A percentile compares a stretch with the other conserved stretches of the same genome.
These are phyloP conservation scores for Colletotrichum sp. DNA, from an alignment of 2,329 filamentous ascomycete species.

Conservation along the genomic window DNA sequence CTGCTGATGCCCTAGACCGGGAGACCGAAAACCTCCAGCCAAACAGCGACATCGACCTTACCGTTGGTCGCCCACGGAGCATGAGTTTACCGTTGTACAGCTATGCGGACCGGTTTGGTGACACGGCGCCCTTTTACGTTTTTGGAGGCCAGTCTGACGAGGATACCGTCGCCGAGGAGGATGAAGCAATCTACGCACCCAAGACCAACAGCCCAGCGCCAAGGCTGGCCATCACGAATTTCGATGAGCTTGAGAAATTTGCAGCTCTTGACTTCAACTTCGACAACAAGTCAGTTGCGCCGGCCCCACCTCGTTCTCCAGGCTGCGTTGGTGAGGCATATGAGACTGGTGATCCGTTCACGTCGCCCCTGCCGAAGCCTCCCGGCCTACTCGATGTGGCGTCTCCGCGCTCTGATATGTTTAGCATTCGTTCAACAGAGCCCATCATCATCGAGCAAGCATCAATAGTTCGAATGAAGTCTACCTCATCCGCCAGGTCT, in stretches of 20 bases:
- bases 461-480: slow-evolving; percentile 40
- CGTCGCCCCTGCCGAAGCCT: slow-evolving; percentile 17
- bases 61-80: slow-evolving; percentile 47
- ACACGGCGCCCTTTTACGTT: slow-evolving; percentile 52
- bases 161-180: not conserved
- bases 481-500: slow-evolving; percentile 26
- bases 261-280: slow-evolving; percentile 71
- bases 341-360: slow-evolving; percentile 9
- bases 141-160: slow-evolving; percentile 40
- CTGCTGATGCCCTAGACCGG: slow-evolving; percentile 62
- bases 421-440: slow-evolving; percentile 38
- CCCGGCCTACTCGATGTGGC: slow-evolving; percentile 25
- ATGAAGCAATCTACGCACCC: not conserved
- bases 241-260: slow-evolving; percentile 79
- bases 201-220: slow-evolving; percentile 18
- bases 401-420: slow-evolving; percentile 37
- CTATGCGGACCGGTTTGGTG: slow-evolving; percentile 46
- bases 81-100: slow-evolving; percentile 55
- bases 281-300: slow-evolving; percentile 27
- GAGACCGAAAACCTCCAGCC: slow-evolving; percentile 61
- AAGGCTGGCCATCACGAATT: slow-evolving; percentile 34
- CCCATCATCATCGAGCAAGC: slow-evolving; percentile 45
- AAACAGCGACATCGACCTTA: slow-evolving; percentile 52
- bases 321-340: slow-evolving; percentile 41
- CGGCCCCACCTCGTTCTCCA: slow-evolving; percentile 25